phyloP scores from a whole-genome alignment of 768 basidiomycete genomes.

The Rhizopogon roseolus region DNA sequence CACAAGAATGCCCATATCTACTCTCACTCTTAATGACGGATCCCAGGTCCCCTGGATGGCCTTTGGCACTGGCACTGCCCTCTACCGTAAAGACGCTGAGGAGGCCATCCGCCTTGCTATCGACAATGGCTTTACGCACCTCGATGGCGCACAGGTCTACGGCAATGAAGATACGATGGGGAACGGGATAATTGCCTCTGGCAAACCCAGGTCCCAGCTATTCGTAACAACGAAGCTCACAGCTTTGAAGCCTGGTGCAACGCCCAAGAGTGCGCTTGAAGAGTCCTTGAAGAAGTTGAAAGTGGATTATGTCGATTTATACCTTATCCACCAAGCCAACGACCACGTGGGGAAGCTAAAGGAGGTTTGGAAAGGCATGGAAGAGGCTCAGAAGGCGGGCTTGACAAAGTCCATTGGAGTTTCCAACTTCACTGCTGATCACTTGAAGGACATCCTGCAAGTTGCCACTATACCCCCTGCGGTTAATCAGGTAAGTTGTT shows the following conservation, averaged over 20 bases:
- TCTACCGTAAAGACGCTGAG: slow-evolving; percentile 40
- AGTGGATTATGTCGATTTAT: slow-evolving; percentile 57
- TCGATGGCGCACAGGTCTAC: slow-evolving; percentile 61
- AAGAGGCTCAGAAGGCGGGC: slow-evolving; percentile 43
- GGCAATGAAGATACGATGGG: slow-evolving; percentile 51
- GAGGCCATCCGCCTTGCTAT: slow-evolving; percentile 41
- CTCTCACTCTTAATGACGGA: slow-evolving; percentile 52
- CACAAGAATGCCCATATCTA: slow-evolving; percentile 20
- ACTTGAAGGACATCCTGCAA: slow-evolving; percentile 40
- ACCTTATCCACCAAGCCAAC: slow-evolving; percentile 50
- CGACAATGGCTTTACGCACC: slow-evolving; percentile 51
- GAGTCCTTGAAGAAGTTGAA: slow-evolving; percentile 51
- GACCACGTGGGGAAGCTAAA: slow-evolving; percentile 37
- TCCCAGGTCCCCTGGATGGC: slow-evolving; percentile 49
- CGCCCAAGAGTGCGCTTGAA: slow-evolving; percentile 44
- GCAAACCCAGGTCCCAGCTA: slow-evolving; percentile 47
- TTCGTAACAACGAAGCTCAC: slow-evolving; percentile 60
- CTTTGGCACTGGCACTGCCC: slow-evolving; percentile 59
- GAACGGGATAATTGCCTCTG: slow-evolving; percentile 43
- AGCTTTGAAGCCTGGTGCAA: slow-evolving; percentile 30
- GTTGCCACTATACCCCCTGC: slow-evolving; percentile 41
- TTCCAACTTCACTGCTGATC: slow-evolving; percentile 44
- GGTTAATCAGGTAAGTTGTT: slow-evolving; percentile 44
- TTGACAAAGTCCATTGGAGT: slow-evolving; percentile 43
- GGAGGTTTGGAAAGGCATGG: slow-evolving; percentile 58